Percentiles rank a stretch among this genome's conserved stretches.
Evolutionary conservation across 139 green algal genomes (phyloP).

Genomic region (Haematococcus sp.): DNA sequence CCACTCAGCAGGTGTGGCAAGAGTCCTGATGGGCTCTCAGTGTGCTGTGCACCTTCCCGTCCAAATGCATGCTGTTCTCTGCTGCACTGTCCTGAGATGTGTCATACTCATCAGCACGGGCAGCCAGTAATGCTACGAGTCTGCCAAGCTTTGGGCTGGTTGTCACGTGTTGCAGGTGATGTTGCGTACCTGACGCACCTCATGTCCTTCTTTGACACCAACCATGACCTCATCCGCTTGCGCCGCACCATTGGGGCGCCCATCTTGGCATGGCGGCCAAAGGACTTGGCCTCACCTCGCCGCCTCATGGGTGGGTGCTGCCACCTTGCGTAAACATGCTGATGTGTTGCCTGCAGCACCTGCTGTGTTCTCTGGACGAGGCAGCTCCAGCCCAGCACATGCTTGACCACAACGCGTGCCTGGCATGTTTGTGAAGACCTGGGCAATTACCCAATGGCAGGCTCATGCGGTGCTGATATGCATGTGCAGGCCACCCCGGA

Average conservation of each 20-base stretch:
- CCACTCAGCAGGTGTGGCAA: slow-evolving; percentile 7
- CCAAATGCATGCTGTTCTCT: background rate
- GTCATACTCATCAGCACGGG: too few relatives aligned
- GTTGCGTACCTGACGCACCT: slow-evolving; percentile 21
- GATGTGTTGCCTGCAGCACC: background rate
- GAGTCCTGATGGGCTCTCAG: too few relatives aligned
- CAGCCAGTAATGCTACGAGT: too few relatives aligned
- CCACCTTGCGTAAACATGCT: too few relatives aligned
- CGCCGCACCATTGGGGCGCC: slow-evolving; percentile 23
- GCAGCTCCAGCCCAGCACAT: too few relatives aligned
- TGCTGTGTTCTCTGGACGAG: too few relatives aligned
- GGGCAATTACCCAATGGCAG: too few relatives aligned
- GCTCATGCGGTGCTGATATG: too few relatives aligned
- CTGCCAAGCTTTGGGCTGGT: too few relatives aligned
- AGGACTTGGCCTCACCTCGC: slow-evolving; percentile 10
- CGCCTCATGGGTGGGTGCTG: background rate
- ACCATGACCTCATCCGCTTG: slow-evolving; percentile 23
- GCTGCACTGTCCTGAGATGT: background rate
- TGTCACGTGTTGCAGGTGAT: slow-evolving; percentile 23
- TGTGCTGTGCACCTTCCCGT: too few relatives aligned
- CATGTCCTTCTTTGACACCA: slow-evolving; percentile 29
- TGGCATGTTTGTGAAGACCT: too few relatives aligned
- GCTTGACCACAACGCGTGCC: too few relatives aligned
- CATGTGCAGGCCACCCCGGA: background rate
- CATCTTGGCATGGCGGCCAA: slow-evolving; percentile 30